Evolutionary conservation across 1,139 yeast species (phyloP).

Genomic region (Nadsonia commutata): DNA sequence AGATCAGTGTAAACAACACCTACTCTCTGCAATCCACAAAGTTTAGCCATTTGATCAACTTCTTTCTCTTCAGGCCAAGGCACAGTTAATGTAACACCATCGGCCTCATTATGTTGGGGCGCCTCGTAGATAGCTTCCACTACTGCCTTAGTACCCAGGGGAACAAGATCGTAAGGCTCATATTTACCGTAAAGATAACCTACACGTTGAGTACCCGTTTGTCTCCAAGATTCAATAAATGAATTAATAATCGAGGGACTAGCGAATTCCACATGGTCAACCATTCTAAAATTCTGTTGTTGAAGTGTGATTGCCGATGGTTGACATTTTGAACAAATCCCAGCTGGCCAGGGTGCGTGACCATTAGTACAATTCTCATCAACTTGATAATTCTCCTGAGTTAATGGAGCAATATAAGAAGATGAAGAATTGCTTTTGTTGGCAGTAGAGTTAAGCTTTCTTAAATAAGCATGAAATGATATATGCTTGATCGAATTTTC

Average conservation of each 20-base stretch:
- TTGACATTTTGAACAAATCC: slow-evolving; percentile 94
- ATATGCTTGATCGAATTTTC: slow-evolving; percentile 73
- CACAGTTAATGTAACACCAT: slow-evolving; percentile 57
- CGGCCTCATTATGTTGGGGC: slow-evolving; percentile 73
- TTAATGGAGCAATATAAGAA: slow-evolving; percentile 69
- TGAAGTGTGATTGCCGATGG: slow-evolving; percentile 90
- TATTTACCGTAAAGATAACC: slow-evolving; percentile 79
- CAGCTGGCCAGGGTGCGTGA: slow-evolving; percentile 86
- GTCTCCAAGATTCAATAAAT: slow-evolving; percentile 87
- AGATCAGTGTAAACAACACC: slow-evolving; percentile 87
- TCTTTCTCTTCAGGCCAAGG: slow-evolving; percentile 42
- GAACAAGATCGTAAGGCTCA: slow-evolving; percentile 64
- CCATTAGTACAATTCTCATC: slow-evolving; percentile 56
- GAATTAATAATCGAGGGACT: slow-evolving; percentile 56
- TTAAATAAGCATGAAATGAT: slow-evolving; percentile 73
- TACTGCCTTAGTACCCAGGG: slow-evolving; percentile 84
- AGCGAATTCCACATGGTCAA: slow-evolving; percentile 90
- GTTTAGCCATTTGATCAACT: slow-evolving; percentile 34
- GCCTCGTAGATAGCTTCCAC: slow-evolving; percentile 93
- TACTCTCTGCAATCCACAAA: slow-evolving; percentile 53
- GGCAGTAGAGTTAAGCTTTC: slow-evolving; percentile 53
- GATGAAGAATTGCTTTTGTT: slow-evolving; percentile 40
- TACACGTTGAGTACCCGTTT: slow-evolving; percentile 71
- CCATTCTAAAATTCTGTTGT: slow-evolving; percentile 86
- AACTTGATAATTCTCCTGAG: slow-evolving; percentile 55